Base-by-base conservation (phyloP, 805 yeast species). In the Metschnikowia matae region DNA sequence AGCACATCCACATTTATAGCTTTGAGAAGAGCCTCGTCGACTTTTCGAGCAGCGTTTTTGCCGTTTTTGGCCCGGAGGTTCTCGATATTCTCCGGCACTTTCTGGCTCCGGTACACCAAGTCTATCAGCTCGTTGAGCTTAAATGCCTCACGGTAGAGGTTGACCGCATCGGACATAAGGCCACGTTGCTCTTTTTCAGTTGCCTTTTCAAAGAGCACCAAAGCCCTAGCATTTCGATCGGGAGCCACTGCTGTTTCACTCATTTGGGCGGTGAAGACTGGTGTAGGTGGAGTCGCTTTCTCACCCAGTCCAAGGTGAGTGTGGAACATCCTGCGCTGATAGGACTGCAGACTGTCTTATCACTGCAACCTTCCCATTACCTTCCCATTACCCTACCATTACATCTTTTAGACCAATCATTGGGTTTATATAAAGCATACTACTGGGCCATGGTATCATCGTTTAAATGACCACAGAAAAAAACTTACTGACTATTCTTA, bases 101-200 rank as follows among this genome's bases (percentile, higher is more conserved):
- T 66, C 44, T 75, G 74, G 54, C 79, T 75, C 46, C 96, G 73
- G 64, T 89, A 89, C 20, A 80, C 65, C 44, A 78, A 68, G 62
- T 90, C 96, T 4, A 90, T 90, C 49, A 76, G 76, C 5, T 67
- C 71, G 54, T 77, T 69, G 49, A 82, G 65, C 58, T 78, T 82
- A 63, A 83, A 78, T 2, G 97, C 96, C 54, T 77, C 74, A 54
- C 95, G 72, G 66, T 90, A 90, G 55, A 69, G 77, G 44, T 73
- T 79, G 26, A 88, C 82, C 1, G 96, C 96, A 60, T 89, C 96
- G n/a, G 87, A 77, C 81, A 89, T 76, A 53, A 81, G 72, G 0
- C 96, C 96, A 45, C 74, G 78, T 33, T 78, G 70, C 66, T 90
- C 97, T 60, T 84, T 84, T 44, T 77, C 80, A 0, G 84, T 80